phyloP scores from a whole-genome alignment of 23 red algal genomes.

The Chondrus crispus region DNA sequence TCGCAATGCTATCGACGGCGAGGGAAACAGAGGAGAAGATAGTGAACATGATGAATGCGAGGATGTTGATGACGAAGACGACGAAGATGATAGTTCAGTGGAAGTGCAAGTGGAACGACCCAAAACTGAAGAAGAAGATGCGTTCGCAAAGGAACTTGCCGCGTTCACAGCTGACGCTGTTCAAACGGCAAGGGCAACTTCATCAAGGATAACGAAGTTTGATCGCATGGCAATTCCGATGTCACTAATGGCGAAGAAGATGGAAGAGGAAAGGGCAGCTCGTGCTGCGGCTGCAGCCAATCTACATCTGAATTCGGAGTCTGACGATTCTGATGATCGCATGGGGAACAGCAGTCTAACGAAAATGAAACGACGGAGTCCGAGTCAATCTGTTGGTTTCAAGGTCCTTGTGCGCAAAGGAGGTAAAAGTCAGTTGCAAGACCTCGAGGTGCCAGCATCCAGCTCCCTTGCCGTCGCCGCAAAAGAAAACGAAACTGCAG shows the following conservation, averaged over 20 bases:
- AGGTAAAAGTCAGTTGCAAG: slow-evolving; percentile 75
- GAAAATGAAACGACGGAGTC: background rate
- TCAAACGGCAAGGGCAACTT: slow-evolving; percentile 26
- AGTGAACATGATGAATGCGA: slow-evolving; percentile 8
- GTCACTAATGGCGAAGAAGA: slow-evolving; percentile 55
- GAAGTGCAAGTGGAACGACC: background rate
- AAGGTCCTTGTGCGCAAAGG: slow-evolving; percentile 77
- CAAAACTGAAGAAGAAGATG: slow-evolving; percentile 66
- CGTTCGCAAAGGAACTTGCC: slow-evolving; percentile 57
- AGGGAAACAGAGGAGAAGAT: slow-evolving; percentile 17
- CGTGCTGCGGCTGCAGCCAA: slow-evolving; percentile 26
- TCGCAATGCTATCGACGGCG: slow-evolving; percentile 2
- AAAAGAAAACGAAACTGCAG: slow-evolving; percentile 69
- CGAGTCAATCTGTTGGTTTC: slow-evolving; percentile 50
- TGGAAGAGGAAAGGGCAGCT: slow-evolving; percentile 49
- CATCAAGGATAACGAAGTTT: slow-evolving; percentile 34
- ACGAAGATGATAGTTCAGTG: slow-evolving; percentile 9
- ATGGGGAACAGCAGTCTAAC: background rate
- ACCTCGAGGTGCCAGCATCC: slow-evolving; percentile 68
- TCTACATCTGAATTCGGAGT: background rate
- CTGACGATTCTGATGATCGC: slow-evolving; percentile 2
- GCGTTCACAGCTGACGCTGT: slow-evolving; percentile 58
- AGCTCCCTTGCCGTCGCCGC: slow-evolving; percentile 68
- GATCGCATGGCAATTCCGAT: slow-evolving; percentile 71
- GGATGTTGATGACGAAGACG: slow-evolving; percentile 15